phyloP scores from a whole-genome alignment of 164 flowering plant species.

The Vitis cinerea region DNA sequence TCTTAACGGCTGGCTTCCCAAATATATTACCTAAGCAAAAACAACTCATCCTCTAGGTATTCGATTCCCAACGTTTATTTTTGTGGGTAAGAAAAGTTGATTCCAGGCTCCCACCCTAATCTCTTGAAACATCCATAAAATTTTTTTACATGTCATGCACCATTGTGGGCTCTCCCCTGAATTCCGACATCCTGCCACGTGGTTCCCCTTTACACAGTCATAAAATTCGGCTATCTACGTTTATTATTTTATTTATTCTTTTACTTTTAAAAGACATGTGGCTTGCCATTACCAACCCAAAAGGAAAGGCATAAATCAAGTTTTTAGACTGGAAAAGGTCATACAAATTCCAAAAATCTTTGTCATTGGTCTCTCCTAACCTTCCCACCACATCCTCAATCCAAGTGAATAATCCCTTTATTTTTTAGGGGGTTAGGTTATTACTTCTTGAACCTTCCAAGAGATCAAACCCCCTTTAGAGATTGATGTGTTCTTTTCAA shows the following conservation, averaged over 20 bases:
- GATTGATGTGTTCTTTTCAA: constrained; percentile 1
- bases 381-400: constrained; percentile 2
- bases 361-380: not conserved
- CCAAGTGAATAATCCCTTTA: constrained; percentile 8
- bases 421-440: constrained; percentile 18
- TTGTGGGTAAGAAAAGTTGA: too few relatives aligned
- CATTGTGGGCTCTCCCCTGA: not conserved
- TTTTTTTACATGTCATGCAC: too few relatives aligned
- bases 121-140: too few relatives aligned
- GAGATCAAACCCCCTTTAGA: constrained; percentile 8
- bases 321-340: constrained; percentile 11
- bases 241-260: not conserved
- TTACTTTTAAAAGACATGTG: not conserved
- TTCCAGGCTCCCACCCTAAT: too few relatives aligned
- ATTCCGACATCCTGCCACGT: not conserved
- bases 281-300: constrained; percentile 1
- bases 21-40: too few relatives aligned
- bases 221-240: constrained; percentile 1
- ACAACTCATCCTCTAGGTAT: too few relatives aligned
- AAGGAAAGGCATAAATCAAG: not conserved
- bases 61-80: too few relatives aligned
- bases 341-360: constrained; percentile 11
- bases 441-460: constrained; percentile 30
- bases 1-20: too few relatives aligned
- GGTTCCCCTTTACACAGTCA: not conserved